Evolutionary conservation across 176 grass and related monocot genomes (phyloP).

Genomic region (Stipa capillata): DNA sequence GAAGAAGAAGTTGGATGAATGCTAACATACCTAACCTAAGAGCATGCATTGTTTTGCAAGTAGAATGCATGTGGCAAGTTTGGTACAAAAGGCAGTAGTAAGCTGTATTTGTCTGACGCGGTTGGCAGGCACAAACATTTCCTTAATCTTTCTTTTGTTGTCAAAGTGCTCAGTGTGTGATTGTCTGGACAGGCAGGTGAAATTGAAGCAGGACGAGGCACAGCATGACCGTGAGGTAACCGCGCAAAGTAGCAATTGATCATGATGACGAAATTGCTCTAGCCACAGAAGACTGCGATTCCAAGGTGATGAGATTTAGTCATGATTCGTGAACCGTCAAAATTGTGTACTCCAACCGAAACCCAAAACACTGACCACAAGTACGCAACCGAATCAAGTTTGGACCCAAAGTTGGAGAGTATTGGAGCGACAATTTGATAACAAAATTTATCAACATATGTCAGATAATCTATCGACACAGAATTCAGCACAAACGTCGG

Average conservation of each 20-base stretch:
- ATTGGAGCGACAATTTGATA: background rate
- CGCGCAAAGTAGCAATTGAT: too few relatives aligned
- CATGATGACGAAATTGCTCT: background rate
- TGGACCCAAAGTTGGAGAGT: background rate
- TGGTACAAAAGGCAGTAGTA: background rate
- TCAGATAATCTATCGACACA: too few relatives aligned
- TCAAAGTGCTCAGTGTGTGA: background rate
- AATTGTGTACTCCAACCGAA: background rate
- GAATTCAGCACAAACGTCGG: too few relatives aligned
- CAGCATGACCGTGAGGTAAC: background rate
- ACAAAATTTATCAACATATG: too few relatives aligned
- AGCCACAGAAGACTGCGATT: background rate
- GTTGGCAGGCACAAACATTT: conserved; percentile 1
- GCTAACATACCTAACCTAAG: background rate
- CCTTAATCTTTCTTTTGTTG: background rate
- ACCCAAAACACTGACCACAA: background rate
- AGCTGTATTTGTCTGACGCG: too few relatives aligned
- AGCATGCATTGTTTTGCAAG: background rate
- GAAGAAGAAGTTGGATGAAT: background rate
- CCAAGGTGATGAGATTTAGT: background rate
- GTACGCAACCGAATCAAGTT: background rate
- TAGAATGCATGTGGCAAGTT: background rate
- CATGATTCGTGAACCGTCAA: background rate
- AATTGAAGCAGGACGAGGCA: background rate
- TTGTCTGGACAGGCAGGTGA: background rate